A percentile compares a stretch with the other conserved stretches of the same genome.
These are phyloP conservation scores for Ustilago loliicola DNA, from an alignment of 1,284 basidiomycete genomes.

Conservation along the genomic window DNA sequence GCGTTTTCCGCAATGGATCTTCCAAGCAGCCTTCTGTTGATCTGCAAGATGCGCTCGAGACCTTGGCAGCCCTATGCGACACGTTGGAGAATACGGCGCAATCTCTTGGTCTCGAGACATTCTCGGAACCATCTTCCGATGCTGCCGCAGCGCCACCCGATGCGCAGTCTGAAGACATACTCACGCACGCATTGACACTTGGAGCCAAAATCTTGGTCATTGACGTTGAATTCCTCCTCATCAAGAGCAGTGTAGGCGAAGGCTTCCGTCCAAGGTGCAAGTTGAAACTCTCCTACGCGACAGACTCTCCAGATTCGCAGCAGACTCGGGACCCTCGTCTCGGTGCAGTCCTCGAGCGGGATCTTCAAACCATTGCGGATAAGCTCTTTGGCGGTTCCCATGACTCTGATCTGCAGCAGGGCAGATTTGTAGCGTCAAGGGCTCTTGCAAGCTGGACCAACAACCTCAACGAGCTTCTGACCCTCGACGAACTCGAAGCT, in stretches of 20 bases:
- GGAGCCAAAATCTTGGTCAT: conserved; percentile 57
- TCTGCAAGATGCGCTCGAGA: conserved; percentile 20
- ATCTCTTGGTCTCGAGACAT: conserved; percentile 48
- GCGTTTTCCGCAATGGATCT: conserved; percentile 12
- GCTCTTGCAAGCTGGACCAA: conserved; percentile 29
- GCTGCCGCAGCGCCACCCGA: conserved; percentile 6
- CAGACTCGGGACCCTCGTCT: conserved; percentile 35
- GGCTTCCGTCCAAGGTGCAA: conserved; percentile 25
- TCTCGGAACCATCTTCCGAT: conserved; percentile 37
- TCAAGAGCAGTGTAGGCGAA: not conserved
- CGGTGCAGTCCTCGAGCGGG: conserved; percentile 29
- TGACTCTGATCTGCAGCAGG: conserved; percentile 11
- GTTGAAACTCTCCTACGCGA: conserved; percentile 51
- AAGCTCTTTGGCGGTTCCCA: conserved; percentile 30
- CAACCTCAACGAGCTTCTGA: conserved; percentile 40
- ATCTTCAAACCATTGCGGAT: conserved; percentile 39
- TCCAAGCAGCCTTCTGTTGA: not conserved
- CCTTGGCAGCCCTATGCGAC: conserved; percentile 35
- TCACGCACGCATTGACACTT: conserved; percentile 40
- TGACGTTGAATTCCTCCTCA: conserved; percentile 41
- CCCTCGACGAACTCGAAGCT: conserved; percentile 35
- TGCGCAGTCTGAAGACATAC: not conserved
- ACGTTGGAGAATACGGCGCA: conserved; percentile 31
- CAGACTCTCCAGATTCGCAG: conserved; percentile 35
- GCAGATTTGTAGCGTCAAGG: conserved; percentile 17